Conservation (phyloP, 495 filamentous ascomycete genomes). For the Venustampulla echinocandica region DNA sequence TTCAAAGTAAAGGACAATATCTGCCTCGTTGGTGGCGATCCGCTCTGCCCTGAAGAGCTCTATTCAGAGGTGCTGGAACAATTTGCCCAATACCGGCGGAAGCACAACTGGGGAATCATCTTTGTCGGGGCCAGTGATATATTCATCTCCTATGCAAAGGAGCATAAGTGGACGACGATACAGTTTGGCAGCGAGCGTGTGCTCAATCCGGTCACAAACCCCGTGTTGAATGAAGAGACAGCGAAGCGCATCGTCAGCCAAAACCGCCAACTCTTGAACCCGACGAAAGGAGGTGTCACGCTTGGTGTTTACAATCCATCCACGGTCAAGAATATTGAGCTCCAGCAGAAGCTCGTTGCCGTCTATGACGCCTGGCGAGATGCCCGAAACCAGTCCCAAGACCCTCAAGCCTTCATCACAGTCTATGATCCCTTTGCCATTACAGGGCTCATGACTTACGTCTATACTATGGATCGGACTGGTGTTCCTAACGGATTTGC, state of each 20-base stretch:
- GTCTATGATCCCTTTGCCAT: constrained; percentile 36
- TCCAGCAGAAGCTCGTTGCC: constrained; percentile 27
- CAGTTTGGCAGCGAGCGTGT: constrained; percentile 35
- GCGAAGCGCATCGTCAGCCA: constrained; percentile 33
- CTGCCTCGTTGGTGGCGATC: constrained; percentile 34
- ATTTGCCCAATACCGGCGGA: constrained; percentile 29
- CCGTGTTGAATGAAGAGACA: constrained; percentile 29
- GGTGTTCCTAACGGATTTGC: constrained; percentile 32
- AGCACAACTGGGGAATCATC: constrained; percentile 26
- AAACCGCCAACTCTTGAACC: constrained; percentile 31
- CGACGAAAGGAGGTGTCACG: constrained; percentile 27
- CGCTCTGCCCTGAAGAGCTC: constrained; percentile 25
- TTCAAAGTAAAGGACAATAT: constrained; percentile 33
- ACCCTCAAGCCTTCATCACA: constrained; percentile 34
- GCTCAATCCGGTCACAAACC: constrained; percentile 28
- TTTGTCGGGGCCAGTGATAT: constrained; percentile 32
- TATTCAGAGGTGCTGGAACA: constrained; percentile 28
- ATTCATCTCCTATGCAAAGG: constrained; percentile 24
- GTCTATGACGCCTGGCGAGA: constrained; percentile 35
- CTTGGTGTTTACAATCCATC: constrained; percentile 31
- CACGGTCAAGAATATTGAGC: constrained; percentile 20
- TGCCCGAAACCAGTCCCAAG: constrained; percentile 24
- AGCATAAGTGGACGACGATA: constrained; percentile 33
- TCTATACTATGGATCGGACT: constrained; percentile 30
- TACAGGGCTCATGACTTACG: constrained; percentile 34